Evolutionary conservation across 1,284 basidiomycete species (phyloP).

Genomic region (Cutaneotrichosporon sp.): DNA sequence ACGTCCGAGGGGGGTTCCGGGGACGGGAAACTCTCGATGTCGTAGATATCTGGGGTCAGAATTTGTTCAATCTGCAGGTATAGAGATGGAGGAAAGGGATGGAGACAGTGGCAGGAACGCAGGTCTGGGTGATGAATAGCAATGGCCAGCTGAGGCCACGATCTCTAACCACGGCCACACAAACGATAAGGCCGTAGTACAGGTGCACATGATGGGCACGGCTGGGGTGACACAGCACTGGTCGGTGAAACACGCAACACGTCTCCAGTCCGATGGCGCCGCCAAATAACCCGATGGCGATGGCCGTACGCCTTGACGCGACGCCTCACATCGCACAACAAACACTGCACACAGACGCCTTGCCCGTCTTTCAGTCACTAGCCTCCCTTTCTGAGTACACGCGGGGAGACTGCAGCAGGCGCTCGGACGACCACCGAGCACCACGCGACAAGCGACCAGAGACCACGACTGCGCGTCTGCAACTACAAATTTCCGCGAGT

Average conservation of each 20-base stretch:
- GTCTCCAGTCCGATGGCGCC: too few species aligned
- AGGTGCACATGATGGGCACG: too few species aligned
- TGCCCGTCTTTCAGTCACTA: too few species aligned
- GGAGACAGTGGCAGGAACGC: not conserved
- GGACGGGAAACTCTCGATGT: slow-evolving; percentile 31
- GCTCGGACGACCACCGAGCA: not conserved
- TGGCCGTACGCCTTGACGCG: too few species aligned
- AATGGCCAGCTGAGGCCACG: too few species aligned
- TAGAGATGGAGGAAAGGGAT: not conserved
- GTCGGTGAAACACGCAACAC: too few species aligned
- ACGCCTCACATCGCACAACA: too few species aligned
- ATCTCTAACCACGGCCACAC: too few species aligned
- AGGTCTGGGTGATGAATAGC: not conserved
- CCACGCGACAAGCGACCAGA: not conserved
- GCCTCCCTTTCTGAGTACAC: not conserved
- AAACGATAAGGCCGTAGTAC: too few species aligned
- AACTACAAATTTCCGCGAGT: not conserved
- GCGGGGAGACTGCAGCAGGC: not conserved
- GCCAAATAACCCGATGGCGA: too few species aligned
- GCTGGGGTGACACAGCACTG: too few species aligned
- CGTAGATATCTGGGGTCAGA: slow-evolving; percentile 29
- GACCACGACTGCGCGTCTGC: not conserved
- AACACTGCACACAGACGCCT: too few species aligned
- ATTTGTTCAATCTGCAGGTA: not conserved
- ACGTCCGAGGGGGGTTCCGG: slow-evolving; percentile 31